These are phyloP conservation scores for Eucalyptus decipiens DNA, from an alignment of 345 rosid species.

Conservation along the genomic window DNA sequence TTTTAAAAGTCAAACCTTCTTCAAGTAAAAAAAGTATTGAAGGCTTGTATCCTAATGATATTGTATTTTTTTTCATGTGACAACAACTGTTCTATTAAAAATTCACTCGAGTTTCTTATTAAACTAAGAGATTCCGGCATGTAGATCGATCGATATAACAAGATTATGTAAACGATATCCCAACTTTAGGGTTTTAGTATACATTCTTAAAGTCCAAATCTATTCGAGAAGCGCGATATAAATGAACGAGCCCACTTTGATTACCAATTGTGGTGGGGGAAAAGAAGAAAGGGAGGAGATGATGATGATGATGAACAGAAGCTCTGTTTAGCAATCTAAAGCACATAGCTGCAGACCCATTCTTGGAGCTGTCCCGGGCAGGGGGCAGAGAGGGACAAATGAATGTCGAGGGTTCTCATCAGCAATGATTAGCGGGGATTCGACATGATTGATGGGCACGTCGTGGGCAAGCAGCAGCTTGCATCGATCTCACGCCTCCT, in stretches of 20 bases:
- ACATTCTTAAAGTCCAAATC: neutral
- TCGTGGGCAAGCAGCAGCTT: neutral
- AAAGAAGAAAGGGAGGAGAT: neutral
- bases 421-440: neutral
- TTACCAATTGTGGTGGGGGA: neutral
- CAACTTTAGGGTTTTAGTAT: too few relatives aligned
- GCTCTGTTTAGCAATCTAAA: neutral
- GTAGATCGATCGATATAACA: rapidly evolving
- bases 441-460: neutral
- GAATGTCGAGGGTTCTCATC: neutral
- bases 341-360: neutral
- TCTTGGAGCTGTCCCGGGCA: neutral
- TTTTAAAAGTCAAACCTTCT: neutral
- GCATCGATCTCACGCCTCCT: neutral
- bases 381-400: neutral
- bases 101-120: neutral
- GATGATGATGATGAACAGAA: neutral
- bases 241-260: neutral
- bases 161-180: too few relatives aligned
- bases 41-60: rapidly evolving
- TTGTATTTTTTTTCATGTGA: rapidly evolving
- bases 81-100: rapidly evolving
- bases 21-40: rapidly evolving
- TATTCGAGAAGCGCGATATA: neutral
- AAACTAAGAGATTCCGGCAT: rapidly evolving